A percentile compares a stretch with the other conserved stretches of the same genome.
These are phyloP conservation scores for Rosa lucieae DNA, from an alignment of 306 rosid genomes.

Conservation along the genomic window DNA sequence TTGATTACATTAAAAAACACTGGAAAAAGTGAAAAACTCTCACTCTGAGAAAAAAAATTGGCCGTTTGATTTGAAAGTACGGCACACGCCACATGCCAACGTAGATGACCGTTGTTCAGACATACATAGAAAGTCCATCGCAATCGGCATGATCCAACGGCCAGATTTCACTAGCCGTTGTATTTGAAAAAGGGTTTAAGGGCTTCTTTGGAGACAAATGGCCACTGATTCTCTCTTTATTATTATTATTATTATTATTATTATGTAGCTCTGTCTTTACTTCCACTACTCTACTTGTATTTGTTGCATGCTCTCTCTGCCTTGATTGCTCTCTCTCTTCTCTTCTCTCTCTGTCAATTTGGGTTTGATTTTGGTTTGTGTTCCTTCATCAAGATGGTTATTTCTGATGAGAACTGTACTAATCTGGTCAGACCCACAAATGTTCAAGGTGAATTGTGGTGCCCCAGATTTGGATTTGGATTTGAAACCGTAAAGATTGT, in stretches of 20 bases:
- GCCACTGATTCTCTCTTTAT: slow-evolving; percentile 27
- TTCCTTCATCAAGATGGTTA: slow-evolving; percentile 44
- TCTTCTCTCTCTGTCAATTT: not conserved
- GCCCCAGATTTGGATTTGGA: slow-evolving; percentile 4
- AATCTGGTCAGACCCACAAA: slow-evolving; percentile 54
- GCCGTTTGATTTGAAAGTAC: slow-evolving; percentile 36
- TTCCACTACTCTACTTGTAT: slow-evolving; percentile 8
- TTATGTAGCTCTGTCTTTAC: slow-evolving; percentile 7
- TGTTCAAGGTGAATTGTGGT: slow-evolving; percentile 45
- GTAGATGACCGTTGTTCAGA: slow-evolving; percentile 68
- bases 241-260: not conserved
- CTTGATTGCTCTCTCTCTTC: not conserved
- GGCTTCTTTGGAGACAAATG: slow-evolving; percentile 37
- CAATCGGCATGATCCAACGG: slow-evolving; percentile 68
- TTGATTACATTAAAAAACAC: not conserved
- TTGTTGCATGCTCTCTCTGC: slow-evolving; percentile 9
- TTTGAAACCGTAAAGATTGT: slow-evolving; percentile 2
- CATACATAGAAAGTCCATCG: slow-evolving; percentile 28
- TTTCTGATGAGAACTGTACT: slow-evolving; percentile 53
- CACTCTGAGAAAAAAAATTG: not conserved
- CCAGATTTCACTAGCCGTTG: slow-evolving; percentile 86
- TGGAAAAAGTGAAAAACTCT: not conserved
- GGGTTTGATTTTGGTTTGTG: slow-evolving; percentile 20
- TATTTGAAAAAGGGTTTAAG: slow-evolving; percentile 44
- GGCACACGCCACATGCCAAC: slow-evolving; percentile 45